These are phyloP conservation scores for Citrus hindsii DNA, from an alignment of 345 rosid genomes.

Conservation along the genomic window DNA sequence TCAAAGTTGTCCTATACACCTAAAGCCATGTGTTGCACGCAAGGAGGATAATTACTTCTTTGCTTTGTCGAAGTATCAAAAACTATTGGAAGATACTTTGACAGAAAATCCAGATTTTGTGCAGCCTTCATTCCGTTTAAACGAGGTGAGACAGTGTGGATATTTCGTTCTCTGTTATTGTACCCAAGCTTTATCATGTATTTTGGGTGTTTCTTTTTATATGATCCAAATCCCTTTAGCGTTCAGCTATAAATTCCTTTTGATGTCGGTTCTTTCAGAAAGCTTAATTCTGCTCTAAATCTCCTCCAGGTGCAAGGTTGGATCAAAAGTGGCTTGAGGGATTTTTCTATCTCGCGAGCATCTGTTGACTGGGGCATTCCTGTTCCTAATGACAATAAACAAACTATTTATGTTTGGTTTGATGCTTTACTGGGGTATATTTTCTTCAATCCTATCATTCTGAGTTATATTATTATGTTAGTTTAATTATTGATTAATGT, in stretches of 20 bases:
- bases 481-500: neutral
- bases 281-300: constrained; percentile 6
- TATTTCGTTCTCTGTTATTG: neutral
- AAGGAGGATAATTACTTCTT: constrained; percentile 96
- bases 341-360: constrained; percentile 96
- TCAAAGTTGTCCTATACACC: constrained; percentile 77
- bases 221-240: neutral
- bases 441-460: neutral
- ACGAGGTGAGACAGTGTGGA: constrained; percentile 56
- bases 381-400: constrained; percentile 80
- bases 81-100: constrained; percentile 64
- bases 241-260: neutral
- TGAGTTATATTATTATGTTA: neutral
- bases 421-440: constrained; percentile 90
- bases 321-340: constrained; percentile 79
- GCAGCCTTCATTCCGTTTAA: constrained; percentile 82
- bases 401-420: constrained; percentile 98
- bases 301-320: constrained; percentile 81
- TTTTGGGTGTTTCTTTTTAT: neutral
- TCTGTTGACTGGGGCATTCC: constrained; percentile 98
- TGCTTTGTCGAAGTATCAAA: constrained; percentile 86
- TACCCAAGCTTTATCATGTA: neutral
- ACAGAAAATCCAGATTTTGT: constrained; percentile 66
- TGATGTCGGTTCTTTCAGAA: neutral
- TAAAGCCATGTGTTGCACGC: constrained; percentile 69